A percentile compares a stretch with the other conserved stretches of the same genome.
Conservation (phyloP, 2,329 filamentous ascomycete species). For the Orbilia brochopaga region DNA sequence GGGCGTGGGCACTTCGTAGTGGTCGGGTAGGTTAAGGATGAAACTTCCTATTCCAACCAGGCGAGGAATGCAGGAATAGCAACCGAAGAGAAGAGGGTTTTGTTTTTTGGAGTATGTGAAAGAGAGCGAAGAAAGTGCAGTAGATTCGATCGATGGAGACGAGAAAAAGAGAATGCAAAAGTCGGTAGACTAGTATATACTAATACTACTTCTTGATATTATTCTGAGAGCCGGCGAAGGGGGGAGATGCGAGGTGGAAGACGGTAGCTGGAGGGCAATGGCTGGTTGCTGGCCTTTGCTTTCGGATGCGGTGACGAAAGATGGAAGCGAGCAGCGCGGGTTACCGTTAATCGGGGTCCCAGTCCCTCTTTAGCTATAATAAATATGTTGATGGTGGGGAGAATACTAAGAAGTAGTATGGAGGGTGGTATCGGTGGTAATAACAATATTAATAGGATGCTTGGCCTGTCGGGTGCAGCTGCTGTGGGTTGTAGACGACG, state of each 20-base stretch:
- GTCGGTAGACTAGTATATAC: constrained; percentile 1
- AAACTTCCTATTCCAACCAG: constrained; percentile 51
- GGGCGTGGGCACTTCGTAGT: constrained; percentile 1
- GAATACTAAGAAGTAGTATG: neutral
- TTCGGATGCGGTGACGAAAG: constrained; percentile 10
- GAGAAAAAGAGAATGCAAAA: constrained; percentile 1
- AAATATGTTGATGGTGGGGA: neutral
- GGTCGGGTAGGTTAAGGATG: constrained; percentile 46
- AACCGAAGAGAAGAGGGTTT: constrained; percentile 26
- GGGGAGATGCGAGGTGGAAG: neutral
- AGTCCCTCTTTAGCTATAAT: neutral
- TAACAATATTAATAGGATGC: neutral
- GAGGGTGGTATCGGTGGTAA: neutral
- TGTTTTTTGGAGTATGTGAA: neutral
- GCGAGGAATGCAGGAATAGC: constrained; percentile 50
- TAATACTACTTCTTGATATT: neutral
- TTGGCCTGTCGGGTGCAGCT: constrained; percentile 3
- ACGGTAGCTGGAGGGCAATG: neutral
- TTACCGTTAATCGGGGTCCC: neutral
- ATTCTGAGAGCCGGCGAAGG: neutral
- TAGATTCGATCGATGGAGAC: neutral
- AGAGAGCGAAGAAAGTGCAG: neutral
- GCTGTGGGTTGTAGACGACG: neutral
- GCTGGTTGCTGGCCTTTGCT: neutral
- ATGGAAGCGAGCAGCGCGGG: neutral